A percentile compares a stretch with the other conserved stretches of the same genome.
These are phyloP conservation scores for Globisporangium polare DNA, from an alignment of 352 stramenopile species.

Conservation along the genomic window DNA sequence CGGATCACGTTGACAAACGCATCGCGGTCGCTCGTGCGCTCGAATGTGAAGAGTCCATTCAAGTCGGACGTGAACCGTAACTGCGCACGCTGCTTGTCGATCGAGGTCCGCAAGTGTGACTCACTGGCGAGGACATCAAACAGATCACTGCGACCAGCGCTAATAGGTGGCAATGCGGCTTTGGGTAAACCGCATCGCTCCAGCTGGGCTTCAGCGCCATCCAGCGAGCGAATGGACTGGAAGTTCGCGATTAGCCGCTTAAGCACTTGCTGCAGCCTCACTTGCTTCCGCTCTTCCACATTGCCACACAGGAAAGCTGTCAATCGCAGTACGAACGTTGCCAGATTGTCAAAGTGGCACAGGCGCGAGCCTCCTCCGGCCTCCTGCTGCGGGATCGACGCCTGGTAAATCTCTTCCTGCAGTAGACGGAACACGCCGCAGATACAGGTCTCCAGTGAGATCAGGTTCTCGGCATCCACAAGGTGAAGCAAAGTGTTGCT, in stretches of 20 bases:
- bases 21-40: conserved; percentile 28
- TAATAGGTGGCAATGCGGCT: not conserved
- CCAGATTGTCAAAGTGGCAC: conserved; percentile 25
- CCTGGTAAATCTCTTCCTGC: conserved; percentile 51
- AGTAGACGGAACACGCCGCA: conserved; percentile 38
- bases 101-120: conserved; percentile 15
- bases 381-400: conserved; percentile 6
- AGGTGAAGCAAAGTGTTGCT: conserved; percentile 37
- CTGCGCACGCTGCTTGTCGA: conserved; percentile 41
- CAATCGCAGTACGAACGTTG: conserved; percentile 29
- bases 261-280: conserved; percentile 30
- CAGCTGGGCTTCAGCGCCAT: conserved; percentile 4
- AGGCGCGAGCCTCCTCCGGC: not conserved
- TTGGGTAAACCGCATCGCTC: conserved; percentile 8
- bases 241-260: conserved; percentile 27
- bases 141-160: not conserved
- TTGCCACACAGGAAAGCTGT: conserved; percentile 28
- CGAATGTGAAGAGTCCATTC: conserved; percentile 40
- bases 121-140: conserved; percentile 7
- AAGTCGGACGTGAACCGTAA: conserved; percentile 49
- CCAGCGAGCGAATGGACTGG: conserved; percentile 19
- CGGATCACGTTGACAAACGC: conserved; percentile 28
- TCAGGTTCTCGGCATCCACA: conserved; percentile 17
- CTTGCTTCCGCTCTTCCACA: conserved; percentile 14
- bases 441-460: conserved; percentile 31